phyloP scores from a whole-genome alignment of 2,329 filamentous ascomycete species.

The Colletotrichum agaves region DNA sequence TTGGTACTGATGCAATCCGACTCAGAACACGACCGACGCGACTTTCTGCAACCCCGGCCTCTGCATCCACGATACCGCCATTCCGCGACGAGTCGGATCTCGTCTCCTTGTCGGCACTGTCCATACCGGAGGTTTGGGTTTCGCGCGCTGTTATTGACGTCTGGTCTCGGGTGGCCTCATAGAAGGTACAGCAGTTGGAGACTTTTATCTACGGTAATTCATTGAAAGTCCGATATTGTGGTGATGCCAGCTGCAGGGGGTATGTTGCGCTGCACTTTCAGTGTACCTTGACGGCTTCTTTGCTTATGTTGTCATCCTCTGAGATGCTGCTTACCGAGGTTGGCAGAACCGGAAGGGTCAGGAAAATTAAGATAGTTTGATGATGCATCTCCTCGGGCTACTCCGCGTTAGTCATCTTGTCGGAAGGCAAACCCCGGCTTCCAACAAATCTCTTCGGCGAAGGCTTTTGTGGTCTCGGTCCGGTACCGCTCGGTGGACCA shows the following conservation, averaged over 20 bases:
- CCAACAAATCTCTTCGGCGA: not conserved
- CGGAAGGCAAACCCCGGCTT: not conserved
- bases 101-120: constrained; percentile 23
- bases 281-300: not conserved
- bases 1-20: constrained; percentile 26
- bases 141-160: not conserved
- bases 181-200: not conserved
- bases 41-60: constrained; percentile 2
- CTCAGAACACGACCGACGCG: constrained; percentile 30
- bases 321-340: not conserved
- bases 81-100: constrained; percentile 28
- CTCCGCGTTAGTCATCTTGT: constrained; percentile 4
- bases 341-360: not conserved
- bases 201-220: not conserved
- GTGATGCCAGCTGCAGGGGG: too few species aligned
- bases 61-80: not conserved
- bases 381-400: not conserved
- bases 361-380: not conserved
- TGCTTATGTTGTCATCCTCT: not conserved
- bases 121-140: not conserved
- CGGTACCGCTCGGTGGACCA: constrained; percentile 30
- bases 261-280: not conserved
- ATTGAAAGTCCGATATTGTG: not conserved
- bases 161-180: not conserved
- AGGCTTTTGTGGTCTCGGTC: not conserved